A percentile compares a stretch with the other conserved stretches of the same genome.
phyloP scores from a whole-genome alignment of 176 grass and related monocot species.

The Elaeis guineensis region DNA sequence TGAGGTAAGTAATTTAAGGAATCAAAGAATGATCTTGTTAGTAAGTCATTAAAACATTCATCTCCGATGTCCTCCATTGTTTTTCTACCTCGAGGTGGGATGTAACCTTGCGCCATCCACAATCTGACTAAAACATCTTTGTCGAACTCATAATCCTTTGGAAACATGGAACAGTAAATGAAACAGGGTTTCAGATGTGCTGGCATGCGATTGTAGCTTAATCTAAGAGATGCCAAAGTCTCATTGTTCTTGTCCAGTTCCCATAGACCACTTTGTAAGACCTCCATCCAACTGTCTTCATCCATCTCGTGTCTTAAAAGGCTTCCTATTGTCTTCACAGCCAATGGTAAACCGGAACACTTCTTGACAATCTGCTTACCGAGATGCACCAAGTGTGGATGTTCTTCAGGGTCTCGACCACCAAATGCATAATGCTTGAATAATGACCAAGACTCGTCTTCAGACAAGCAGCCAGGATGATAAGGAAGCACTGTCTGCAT shows the following conservation, averaged over 20 bases:
- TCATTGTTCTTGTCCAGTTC: slow-evolving; percentile 22
- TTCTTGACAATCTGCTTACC: slow-evolving; percentile 24
- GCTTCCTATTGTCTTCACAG: slow-evolving; percentile 30
- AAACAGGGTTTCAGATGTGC: slow-evolving; percentile 32
- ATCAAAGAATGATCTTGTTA: too few species aligned
- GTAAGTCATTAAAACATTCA: too few species aligned
- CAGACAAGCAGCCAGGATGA: slow-evolving; percentile 6
- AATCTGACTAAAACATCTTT: slow-evolving; percentile 30
- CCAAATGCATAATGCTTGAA: slow-evolving; percentile 35
- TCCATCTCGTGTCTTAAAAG: slow-evolving; percentile 13
- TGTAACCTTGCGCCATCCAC: slow-evolving; percentile 45
- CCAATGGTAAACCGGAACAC: slow-evolving; percentile 34
- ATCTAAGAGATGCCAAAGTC: slow-evolving; percentile 31
- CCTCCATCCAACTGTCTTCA: slow-evolving; percentile 24
- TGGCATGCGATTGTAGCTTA: slow-evolving; percentile 33
- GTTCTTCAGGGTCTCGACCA: neutral
- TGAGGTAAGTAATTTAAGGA: too few species aligned
- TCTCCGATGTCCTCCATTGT: too few species aligned
- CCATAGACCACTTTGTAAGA: slow-evolving; percentile 38
- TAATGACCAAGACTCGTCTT: slow-evolving; percentile 18
- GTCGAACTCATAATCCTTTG: slow-evolving; percentile 21
- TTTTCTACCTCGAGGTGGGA: too few species aligned
- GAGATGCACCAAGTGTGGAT: slow-evolving; percentile 4
- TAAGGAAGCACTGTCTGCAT: slow-evolving; percentile 6
- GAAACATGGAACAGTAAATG: slow-evolving; percentile 26